Conservation (phyloP, 768 basidiomycete species). For the Amanita pseudoporphyria region DNA sequence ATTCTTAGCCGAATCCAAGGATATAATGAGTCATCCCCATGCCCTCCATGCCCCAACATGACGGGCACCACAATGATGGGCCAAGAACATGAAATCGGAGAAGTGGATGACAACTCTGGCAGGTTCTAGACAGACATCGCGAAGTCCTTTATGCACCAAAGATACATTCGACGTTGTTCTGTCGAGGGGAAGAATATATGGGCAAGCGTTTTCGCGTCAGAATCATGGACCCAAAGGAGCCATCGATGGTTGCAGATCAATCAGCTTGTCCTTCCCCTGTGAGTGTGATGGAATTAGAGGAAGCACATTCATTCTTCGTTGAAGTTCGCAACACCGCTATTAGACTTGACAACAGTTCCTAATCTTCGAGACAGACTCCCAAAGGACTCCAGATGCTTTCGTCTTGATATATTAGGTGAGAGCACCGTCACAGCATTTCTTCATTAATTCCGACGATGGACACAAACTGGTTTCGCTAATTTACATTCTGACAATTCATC, state of each 20-base stretch:
- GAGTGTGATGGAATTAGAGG: no score
- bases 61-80: no score
- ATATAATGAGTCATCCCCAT: neutral
- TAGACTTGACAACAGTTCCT: no score
- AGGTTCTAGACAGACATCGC: neutral
- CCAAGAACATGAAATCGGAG: neutral
- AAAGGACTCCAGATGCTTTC: no score
- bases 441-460: no score
- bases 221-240: neutral
- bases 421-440: no score
- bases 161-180: conserved; percentile 16
- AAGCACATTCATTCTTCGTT: no score
- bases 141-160: conserved; percentile 16
- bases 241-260: neutral
- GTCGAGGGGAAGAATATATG: conserved; percentile 17
- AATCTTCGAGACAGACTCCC: no score
- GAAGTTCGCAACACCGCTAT: no score
- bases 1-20: neutral
- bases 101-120: neutral
- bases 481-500: no score
- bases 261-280: neutral
- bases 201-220: conserved; percentile 17
- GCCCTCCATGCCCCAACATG: neutral
- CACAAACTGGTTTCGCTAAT: no score
- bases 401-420: no score